A percentile compares a stretch with the other conserved stretches of the same genome.
These are phyloP conservation scores for Lophium mytilinum DNA, from an alignment of 495 filamentous ascomycete genomes.

Conservation along the genomic window DNA sequence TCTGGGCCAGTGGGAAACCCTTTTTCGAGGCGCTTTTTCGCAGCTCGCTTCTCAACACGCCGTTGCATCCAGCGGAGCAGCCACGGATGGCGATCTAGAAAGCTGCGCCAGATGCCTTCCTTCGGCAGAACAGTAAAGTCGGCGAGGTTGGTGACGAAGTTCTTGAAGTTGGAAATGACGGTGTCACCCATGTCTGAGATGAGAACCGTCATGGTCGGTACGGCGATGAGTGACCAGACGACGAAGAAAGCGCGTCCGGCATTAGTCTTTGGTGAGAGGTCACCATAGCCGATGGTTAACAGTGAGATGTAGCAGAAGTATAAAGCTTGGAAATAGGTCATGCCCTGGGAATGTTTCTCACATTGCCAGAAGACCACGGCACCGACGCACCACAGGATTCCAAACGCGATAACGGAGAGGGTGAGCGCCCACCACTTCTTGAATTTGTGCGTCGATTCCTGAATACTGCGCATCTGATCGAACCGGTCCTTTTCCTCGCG, in stretches of 20 bases:
- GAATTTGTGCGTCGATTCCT: constrained; percentile 30
- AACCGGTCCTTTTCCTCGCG: constrained; percentile 39
- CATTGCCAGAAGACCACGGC: constrained; percentile 37
- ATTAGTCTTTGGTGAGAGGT: constrained; percentile 36
- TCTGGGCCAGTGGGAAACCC: constrained; percentile 37
- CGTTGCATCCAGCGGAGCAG: constrained; percentile 36
- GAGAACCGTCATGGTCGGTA: constrained; percentile 62
- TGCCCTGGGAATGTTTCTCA: constrained; percentile 28
- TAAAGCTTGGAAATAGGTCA: constrained; percentile 39
- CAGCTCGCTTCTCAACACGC: constrained; percentile 23
- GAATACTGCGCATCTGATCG: constrained; percentile 37
- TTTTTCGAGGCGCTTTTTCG: constrained; percentile 38
- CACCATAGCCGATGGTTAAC: constrained; percentile 39
- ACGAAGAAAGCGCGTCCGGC: constrained; percentile 39
- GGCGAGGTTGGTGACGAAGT: constrained; percentile 44
- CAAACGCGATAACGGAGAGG: constrained; percentile 33
- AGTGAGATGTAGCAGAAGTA: constrained; percentile 42
- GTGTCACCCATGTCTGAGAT: constrained; percentile 59
- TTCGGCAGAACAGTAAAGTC: constrained; percentile 53
- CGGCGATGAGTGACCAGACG: constrained; percentile 45
- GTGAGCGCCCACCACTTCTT: constrained; percentile 34
- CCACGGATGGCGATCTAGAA: constrained; percentile 38
- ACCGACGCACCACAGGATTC: constrained; percentile 37
- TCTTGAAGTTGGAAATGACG: constrained; percentile 49
- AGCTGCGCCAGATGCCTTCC: constrained; percentile 39